phyloP scores from a whole-genome alignment of 2,329 filamentous ascomycete species.

The Fonsecaea multimorphosa region DNA sequence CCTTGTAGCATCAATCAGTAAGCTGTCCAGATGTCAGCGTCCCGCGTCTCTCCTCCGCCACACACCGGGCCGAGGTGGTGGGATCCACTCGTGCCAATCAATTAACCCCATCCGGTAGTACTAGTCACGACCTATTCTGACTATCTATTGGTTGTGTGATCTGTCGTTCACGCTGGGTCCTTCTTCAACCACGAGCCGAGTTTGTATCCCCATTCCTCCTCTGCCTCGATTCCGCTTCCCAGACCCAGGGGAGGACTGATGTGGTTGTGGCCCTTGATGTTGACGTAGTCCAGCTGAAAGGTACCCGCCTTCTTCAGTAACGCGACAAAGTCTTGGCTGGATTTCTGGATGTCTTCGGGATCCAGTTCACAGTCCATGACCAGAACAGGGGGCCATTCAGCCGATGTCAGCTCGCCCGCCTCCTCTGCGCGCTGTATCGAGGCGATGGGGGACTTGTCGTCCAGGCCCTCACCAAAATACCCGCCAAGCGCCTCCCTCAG shows the following conservation, averaged over 20 bases:
- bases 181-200: slow-evolving; percentile 9
- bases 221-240: slow-evolving; percentile 14
- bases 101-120: no score
- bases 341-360: slow-evolving; percentile 14
- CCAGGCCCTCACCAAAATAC: background rate
- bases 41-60: no score
- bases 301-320: background rate
- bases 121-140: no score
- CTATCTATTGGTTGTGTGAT: no score
- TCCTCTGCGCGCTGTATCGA: background rate
- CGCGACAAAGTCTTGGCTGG: background rate
- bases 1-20: no score
- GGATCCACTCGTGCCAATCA: no score
- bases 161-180: no score
- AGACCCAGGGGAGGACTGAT: slow-evolving; percentile 23
- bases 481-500: background rate
- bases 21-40: no score
- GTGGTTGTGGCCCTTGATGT: slow-evolving; percentile 24
- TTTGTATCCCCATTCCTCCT: slow-evolving; percentile 20
- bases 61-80: no score
- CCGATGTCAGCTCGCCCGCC: background rate
- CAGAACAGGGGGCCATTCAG: slow-evolving; percentile 1
- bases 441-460: background rate
- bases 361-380: slow-evolving; percentile 17
- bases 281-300: background rate